These are phyloP conservation scores for Candida pseudofarinosa DNA, from an alignment of 805 yeast species.

Conservation along the genomic window DNA sequence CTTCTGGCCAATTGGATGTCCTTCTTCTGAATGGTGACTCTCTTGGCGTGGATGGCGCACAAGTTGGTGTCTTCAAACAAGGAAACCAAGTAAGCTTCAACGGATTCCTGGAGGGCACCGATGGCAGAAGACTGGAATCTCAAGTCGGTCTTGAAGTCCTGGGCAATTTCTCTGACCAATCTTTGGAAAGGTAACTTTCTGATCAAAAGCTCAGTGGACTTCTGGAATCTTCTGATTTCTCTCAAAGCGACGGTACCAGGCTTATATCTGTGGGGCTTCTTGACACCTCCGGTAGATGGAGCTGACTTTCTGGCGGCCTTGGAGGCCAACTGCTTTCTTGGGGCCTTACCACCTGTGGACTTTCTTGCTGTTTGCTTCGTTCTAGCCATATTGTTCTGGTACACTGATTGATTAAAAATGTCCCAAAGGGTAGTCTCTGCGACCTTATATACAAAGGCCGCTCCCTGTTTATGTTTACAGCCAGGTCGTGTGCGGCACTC, in stretches of 20 bases:
- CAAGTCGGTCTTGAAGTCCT: slow-evolving; percentile 47
- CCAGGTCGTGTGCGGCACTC: not conserved
- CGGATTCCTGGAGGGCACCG: slow-evolving; percentile 49
- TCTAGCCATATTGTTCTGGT: slow-evolving; percentile 37
- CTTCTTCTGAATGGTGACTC: slow-evolving; percentile 49
- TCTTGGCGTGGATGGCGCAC: slow-evolving; percentile 50
- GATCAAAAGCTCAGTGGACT: slow-evolving; percentile 45
- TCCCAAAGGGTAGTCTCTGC: not conserved
- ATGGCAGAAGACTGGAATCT: slow-evolving; percentile 48
- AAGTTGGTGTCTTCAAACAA: slow-evolving; percentile 48
- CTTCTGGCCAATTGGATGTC: slow-evolving; percentile 50
- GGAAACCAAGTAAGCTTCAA: slow-evolving; percentile 47
- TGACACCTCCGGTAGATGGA: slow-evolving; percentile 48
- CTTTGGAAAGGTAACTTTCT: slow-evolving; percentile 50
- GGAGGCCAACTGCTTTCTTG: slow-evolving; percentile 49
- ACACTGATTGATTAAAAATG: not conserved
- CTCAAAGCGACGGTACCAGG: slow-evolving; percentile 52
- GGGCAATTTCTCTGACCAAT: slow-evolving; percentile 48
- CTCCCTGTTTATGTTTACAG: not conserved
- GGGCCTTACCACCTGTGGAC: slow-evolving; percentile 50
- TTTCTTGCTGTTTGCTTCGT: slow-evolving; percentile 50
- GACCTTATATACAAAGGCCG: not conserved
- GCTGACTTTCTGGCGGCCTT: slow-evolving; percentile 51
- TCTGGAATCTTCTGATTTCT: slow-evolving; percentile 50
- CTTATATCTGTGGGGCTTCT: slow-evolving; percentile 51